Base-by-base conservation (phyloP, 139 green algal species). In the Picochlorum sp. region DNA sequence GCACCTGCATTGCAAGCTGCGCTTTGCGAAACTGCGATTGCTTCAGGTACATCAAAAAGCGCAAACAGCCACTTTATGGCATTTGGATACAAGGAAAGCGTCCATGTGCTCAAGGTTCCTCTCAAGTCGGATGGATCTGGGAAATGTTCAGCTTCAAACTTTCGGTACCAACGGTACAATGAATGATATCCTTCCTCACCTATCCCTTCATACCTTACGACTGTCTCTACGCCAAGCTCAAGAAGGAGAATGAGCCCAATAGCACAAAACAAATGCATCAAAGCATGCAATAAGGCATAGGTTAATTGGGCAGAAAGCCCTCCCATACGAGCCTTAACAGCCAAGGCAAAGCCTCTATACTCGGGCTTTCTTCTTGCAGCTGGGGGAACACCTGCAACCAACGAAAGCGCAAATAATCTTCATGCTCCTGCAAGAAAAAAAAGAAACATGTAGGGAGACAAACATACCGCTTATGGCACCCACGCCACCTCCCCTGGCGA, bases 201-300 rank as follows among this genome's bases (percentile, higher is more conserved):
- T 24, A 91, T 50, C 0, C 43, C 29, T 72, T 88, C 83, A 63
- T 87, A 79, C 51, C 71, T 79, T 50, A 69, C 62, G 52, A 89
- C 72, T 59, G 76, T 81, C 65, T 92, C 83, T 35, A 92, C 66
- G 0, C 80, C 86, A 59, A 95, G 68, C 73, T 95, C 87, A 64
- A 95, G 74, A 55, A 93, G 60, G 40, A 95, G 60, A 59, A 92
- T 65, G 49, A 91, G 70, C 44, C 64, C 33, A 16, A 95, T 50
- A 5, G 87, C 87, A 24, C 71, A 24, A 4, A 56, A 61, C n/a
- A 92, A 52, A 64, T 94, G 86, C 8, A 63, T 67, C 2, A 55
- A 45, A 4, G 61, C 43, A 69, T 94, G 86, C 28, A 73, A 55
- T 18, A 24, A 25, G 0, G 79, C 80, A 50, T 82, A 85, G 2